These are phyloP conservation scores for Lachnellula willkommii DNA, from an alignment of 2,329 filamentous ascomycete genomes.

Conservation along the genomic window DNA sequence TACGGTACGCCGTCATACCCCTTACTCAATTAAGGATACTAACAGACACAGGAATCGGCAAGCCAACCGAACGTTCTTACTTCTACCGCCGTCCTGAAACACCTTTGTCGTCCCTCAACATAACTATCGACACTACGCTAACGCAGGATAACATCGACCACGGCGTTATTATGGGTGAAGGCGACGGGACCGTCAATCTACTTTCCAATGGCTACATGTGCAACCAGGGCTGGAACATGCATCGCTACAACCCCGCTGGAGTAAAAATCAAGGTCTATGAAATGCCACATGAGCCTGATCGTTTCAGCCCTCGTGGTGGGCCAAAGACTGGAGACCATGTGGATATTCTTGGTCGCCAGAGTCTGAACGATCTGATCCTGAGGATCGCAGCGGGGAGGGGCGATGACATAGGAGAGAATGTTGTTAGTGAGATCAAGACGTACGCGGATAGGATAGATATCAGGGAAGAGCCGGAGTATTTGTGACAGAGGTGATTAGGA, in stretches of 20 bases:
- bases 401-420: slow-evolving; percentile 67
- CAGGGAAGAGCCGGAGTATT: slow-evolving; percentile 28
- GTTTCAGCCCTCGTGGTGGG: slow-evolving; percentile 76
- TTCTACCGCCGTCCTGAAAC: slow-evolving; percentile 72
- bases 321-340: slow-evolving; percentile 82
- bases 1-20: slow-evolving; percentile 50
- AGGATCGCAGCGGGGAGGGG: slow-evolving; percentile 81
- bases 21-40: not conserved
- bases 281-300: slow-evolving; percentile 93
- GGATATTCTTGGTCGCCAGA: slow-evolving; percentile 85
- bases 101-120: slow-evolving; percentile 61
- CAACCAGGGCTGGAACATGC: slow-evolving; percentile 87
- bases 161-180: slow-evolving; percentile 92
- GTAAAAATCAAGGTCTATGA: slow-evolving; percentile 80
- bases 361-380: slow-evolving; percentile 84
- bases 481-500: not conserved
- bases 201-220: slow-evolving; percentile 95
- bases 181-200: slow-evolving; percentile 93
- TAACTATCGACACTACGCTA: slow-evolving; percentile 65
- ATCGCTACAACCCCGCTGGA: slow-evolving; percentile 85
- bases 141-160: slow-evolving; percentile 64
- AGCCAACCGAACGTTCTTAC: slow-evolving; percentile 87
- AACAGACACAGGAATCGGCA: slow-evolving; percentile 58
- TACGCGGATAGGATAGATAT: slow-evolving; percentile 83
- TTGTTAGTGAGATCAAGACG: slow-evolving; percentile 74